These are phyloP conservation scores for Trametes elegans DNA, from an alignment of 768 basidiomycete species.

Conservation along the genomic window DNA sequence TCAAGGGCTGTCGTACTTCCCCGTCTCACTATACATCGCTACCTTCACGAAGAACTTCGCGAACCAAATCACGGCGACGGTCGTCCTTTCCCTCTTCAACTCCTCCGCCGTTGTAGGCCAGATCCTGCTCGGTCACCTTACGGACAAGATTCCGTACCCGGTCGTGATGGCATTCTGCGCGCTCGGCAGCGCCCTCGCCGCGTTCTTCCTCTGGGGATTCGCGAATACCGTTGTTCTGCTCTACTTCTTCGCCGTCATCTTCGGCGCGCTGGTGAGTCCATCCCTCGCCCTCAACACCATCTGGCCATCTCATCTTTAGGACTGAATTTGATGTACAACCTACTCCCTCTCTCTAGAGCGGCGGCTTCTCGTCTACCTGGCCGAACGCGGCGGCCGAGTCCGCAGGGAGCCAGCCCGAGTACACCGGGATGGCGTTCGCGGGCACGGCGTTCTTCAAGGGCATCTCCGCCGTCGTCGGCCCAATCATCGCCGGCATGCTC, in stretches of 20 bases:
- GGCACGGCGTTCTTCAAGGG: slow-evolving; percentile 16
- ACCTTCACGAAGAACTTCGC: slow-evolving; percentile 16
- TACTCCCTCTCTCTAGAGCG: slow-evolving; percentile 4
- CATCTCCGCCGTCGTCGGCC: slow-evolving; percentile 19
- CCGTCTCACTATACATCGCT: slow-evolving; percentile 24
- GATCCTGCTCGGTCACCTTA: slow-evolving; percentile 20
- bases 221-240: slow-evolving; percentile 17
- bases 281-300: no score
- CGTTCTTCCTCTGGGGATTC: slow-evolving; percentile 23
- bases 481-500: slow-evolving; percentile 15
- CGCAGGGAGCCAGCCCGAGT: slow-evolving; percentile 14
- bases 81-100: slow-evolving; percentile 25
- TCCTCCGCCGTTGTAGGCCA: slow-evolving; percentile 19
- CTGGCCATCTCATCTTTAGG: no score
- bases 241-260: slow-evolving; percentile 22
- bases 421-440: slow-evolving; percentile 11
- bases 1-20: slow-evolving; percentile 25
- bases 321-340: not conserved
- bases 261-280: slow-evolving; percentile 22
- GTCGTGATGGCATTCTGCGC: slow-evolving; percentile 17
- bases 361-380: slow-evolving; percentile 18
- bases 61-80: slow-evolving; percentile 19
- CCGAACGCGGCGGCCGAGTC: slow-evolving; percentile 11
- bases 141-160: slow-evolving; percentile 22
- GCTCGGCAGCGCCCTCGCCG: slow-evolving; percentile 8